Percentiles rank a stretch among this genome's conserved stretches.
Evolutionary conservation across 2,329 filamentous ascomycete genomes (phyloP).

Genomic region (Ilyonectria sp.): DNA sequence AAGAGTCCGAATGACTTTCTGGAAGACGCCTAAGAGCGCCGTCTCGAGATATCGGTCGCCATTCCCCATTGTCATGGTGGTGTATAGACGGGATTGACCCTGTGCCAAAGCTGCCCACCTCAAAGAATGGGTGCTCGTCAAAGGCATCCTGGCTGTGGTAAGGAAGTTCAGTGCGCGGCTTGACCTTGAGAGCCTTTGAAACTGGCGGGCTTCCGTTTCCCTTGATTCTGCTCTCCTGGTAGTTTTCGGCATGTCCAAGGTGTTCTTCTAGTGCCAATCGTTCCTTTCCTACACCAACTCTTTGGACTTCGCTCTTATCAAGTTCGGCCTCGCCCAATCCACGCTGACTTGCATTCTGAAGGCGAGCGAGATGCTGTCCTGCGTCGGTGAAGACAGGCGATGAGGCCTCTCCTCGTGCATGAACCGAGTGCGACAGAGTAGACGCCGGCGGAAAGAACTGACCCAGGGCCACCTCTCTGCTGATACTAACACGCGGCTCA

Average conservation of each 20-base stretch:
- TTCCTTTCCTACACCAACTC: not conserved
- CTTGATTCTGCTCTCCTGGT: not conserved
- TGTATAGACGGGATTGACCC: constrained; percentile 30
- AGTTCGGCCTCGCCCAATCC: not conserved
- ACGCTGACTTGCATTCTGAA: constrained; percentile 15
- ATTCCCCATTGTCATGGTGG: constrained; percentile 30
- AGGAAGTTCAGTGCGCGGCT: not conserved
- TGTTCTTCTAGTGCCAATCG: not conserved
- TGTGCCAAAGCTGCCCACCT: constrained; percentile 28
- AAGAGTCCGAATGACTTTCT: constrained; percentile 32
- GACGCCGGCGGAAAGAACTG: constrained; percentile 32
- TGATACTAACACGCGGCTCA: constrained; percentile 38
- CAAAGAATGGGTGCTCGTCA: constrained; percentile 38
- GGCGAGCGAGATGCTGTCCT: constrained; percentile 15
- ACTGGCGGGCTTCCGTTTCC: constrained; percentile 4
- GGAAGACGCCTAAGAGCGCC: constrained; percentile 3
- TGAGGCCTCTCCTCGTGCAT: constrained; percentile 1
- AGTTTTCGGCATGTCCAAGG: not conserved
- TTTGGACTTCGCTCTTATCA: not conserved
- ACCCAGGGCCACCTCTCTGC: constrained; percentile 29
- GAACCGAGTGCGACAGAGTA: constrained; percentile 11
- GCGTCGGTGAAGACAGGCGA: constrained; percentile 22
- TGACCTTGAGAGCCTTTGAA: constrained; percentile 5
- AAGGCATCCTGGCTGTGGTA: constrained; percentile 21
- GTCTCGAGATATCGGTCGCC: constrained; percentile 30